A percentile compares a stretch with the other conserved stretches of the same genome.
Evolutionary conservation across 2,329 filamentous ascomycete species (phyloP).

Genomic region (Juglanconis oblonga): DNA sequence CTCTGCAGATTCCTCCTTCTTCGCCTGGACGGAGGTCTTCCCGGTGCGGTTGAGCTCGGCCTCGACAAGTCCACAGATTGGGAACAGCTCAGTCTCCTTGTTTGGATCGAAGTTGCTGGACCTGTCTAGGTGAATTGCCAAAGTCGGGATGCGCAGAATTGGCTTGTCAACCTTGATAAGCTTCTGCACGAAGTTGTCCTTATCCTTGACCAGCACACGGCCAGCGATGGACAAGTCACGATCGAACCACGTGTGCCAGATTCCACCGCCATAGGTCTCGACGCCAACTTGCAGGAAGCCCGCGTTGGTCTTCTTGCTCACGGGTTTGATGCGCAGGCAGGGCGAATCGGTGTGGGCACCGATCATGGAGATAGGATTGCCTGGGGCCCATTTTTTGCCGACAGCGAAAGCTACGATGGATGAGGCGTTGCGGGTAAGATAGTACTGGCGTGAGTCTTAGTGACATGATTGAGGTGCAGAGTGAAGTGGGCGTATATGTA

Average conservation of each 20-base stretch:
- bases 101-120: constrained; percentile 87
- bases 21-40: constrained; percentile 42
- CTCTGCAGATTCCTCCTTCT: constrained; percentile 33
- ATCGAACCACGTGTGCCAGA: constrained; percentile 99
- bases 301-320: constrained; percentile 81
- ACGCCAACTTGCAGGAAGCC: constrained; percentile 94
- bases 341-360: constrained; percentile 96
- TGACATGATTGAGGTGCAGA: no score
- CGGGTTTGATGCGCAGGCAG: constrained; percentile 86
- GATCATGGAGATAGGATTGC: constrained; percentile 88
- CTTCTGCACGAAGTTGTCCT: constrained; percentile 75
- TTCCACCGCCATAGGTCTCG: constrained; percentile 92
- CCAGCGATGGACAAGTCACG: constrained; percentile 89
- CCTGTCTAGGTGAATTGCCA: constrained; percentile 91
- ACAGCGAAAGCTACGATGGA: constrained; percentile 92
- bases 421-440: constrained; percentile 88
- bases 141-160: constrained; percentile 84
- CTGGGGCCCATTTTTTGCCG: constrained; percentile 84
- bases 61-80: constrained; percentile 82
- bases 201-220: constrained; percentile 75
- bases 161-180: constrained; percentile 89
- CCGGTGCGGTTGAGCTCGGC: constrained; percentile 81
- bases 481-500: no score
- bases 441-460: constrained; percentile 55
- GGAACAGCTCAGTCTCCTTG: constrained; percentile 94